Base-by-base conservation (phyloP, 768 basidiomycete species). In the Leucosporidium scottii region DNA sequence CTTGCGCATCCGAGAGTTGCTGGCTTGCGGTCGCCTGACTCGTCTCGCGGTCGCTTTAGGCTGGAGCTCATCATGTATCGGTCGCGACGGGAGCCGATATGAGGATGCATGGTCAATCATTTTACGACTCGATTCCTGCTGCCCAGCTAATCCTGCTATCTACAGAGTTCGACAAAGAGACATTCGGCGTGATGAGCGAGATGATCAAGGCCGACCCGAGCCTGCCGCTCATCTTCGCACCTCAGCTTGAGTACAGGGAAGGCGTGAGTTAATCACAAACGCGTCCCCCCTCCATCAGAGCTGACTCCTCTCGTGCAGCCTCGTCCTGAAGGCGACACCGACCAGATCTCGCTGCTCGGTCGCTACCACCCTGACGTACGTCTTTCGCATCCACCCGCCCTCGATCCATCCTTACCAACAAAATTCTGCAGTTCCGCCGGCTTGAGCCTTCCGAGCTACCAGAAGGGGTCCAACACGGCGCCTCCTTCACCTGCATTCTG, bases 171-270 rank as follows among this genome's bases (percentile, higher is more conserved):
- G 87, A 90, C 75, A 79, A 82, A 63, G 85, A 85, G 66, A 91
- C 89, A 1, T 90, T 92, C 76, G 77, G 85, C n/a, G 79, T 78
- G 5, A 84, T 91, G 83, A 89, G 87, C 87, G 79, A 83, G 65
- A 80, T 90, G 69, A 66, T 70, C n/a, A 23, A 34, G 30, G 10
- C n/a, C 1, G 59, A 66, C 21, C 59, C 65, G 7, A 31, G 31
- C n/a, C 61, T 50, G 0, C 65, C 69, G 18, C 25, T 70, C 3
- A 64, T 28, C 25, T 64, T 67, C 15, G 27, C 44, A 3, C 34
- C 50, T 2, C 69, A 70, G 54, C 5, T 57, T 4, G 69, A 70
- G 48, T 70, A 64, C 54, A 62, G 69, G 15, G 69, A 70, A 53
- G 28, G 34, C 27, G 69, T 61, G 23, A 27, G 54, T 25, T 4